Evolutionary conservation across 371 early-diverging fungal genomes (phyloP), one percentile per base, ranked within the genome.

Genomic region (Syncephalastrum contaminatum): DNA sequence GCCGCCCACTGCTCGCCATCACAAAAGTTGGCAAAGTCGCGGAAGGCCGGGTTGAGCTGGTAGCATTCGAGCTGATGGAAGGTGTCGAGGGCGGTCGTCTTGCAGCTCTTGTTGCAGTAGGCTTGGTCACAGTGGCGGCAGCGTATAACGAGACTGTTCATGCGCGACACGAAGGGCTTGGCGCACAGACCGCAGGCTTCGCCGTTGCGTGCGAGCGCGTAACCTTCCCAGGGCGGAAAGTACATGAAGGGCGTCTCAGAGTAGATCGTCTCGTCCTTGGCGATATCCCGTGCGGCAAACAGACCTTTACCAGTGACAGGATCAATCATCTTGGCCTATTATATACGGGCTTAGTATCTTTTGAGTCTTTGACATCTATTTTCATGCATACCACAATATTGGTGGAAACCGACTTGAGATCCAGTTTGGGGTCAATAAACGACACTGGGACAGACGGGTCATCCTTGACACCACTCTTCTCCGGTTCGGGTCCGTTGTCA

Each of bases 361-460:
- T 2, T 43, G 19, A 22, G 42, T 50, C 18, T 48, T 0, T 15
- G 1, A 40, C n/a, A n/a, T 21, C 18, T 4, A 24, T 36, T 49
- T 46, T 40, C 10, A 19, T 24, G 48, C 70, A 54, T 51, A 75
- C 76, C 48, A 63, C 72, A 2, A 79, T 66, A 36, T 63, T 66
- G 18, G 72, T 63, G 7, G 72, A 67, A 4, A 73, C 66, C 0
- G 66, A 51, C 20, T 64, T 63, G 39, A 84, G 68, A 42, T 84
- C 82, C 18, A 84, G 67, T 12, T 69, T 73, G 13, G 83, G 79
- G 46, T 84, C 85, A 46, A 86, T 76, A 43, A 70, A 84, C 27
- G 84, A 84, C 21, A 82, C 84, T 4, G 87, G 87, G 24, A 84
- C 68, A 0, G 84, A 84, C 13, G 83, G 79, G 53, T 81, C 85